Conservation (phyloP, 345 rosid species). For the Citrus unshiu region DNA sequence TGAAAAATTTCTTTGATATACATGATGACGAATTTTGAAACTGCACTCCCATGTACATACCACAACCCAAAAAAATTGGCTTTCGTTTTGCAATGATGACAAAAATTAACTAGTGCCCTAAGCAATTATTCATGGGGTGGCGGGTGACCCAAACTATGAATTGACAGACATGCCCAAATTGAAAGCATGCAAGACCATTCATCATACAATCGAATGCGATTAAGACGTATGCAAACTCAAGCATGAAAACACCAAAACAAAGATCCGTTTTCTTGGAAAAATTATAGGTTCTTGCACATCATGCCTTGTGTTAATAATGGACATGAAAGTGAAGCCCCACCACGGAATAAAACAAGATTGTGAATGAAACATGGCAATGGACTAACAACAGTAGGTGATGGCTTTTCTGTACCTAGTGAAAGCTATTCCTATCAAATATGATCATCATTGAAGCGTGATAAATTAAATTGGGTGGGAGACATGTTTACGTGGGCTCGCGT, state of each 20-base stretch:
- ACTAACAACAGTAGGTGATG: background rate
- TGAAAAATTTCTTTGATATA: background rate
- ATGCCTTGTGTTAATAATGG: background rate
- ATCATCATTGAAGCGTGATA: conserved; percentile 8
- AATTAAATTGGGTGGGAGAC: background rate
- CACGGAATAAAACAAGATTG: background rate
- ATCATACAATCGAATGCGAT: background rate
- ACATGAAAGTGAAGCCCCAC: background rate
- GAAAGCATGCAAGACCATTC: background rate
- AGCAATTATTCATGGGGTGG: background rate
- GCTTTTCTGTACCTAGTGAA: background rate
- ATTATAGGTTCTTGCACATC: background rate
- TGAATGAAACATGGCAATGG: background rate
- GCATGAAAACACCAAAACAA: background rate
- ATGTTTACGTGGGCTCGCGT: background rate
- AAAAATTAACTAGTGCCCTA: background rate
- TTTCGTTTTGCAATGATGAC: background rate
- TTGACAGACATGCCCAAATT: background rate
- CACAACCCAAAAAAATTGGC: background rate
- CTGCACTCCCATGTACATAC: background rate
- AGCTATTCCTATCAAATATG: background rate
- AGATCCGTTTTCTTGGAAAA: background rate
- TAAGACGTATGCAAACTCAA: background rate
- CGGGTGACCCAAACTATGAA: background rate
- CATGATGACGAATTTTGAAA: background rate